A percentile compares a stretch with the other conserved stretches of the same genome.
phyloP scores from a whole-genome alignment of 1,139 yeast genomes.

The Pneumocystis sp. region DNA sequence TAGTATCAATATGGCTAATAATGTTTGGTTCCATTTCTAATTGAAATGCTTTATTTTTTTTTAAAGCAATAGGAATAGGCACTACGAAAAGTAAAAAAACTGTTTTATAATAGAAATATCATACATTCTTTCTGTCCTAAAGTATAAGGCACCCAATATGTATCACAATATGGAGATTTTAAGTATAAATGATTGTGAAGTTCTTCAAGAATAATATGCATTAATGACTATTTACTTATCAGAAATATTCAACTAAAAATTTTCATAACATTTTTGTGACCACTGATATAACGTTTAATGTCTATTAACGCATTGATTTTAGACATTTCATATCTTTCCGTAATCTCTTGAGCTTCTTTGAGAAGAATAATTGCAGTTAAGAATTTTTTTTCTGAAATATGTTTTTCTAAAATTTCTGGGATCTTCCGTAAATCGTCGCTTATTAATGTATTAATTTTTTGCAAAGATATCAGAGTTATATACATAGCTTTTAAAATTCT shows the following conservation, averaged over 20 bases:
- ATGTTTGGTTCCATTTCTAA: background rate
- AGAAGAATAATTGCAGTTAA: slow-evolving; percentile 53
- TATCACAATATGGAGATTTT: slow-evolving; percentile 31
- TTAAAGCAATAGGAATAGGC: background rate
- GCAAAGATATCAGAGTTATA: background rate
- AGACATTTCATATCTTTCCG: slow-evolving; percentile 49
- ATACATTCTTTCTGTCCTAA: slow-evolving; percentile 26
- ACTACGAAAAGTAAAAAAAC: background rate
- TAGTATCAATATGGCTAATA: background rate
- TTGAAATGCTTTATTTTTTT: background rate
- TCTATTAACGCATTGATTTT: slow-evolving; percentile 24
- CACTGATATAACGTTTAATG: slow-evolving; percentile 9
- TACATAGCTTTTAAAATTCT: slow-evolving; percentile 38
- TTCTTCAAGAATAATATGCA: slow-evolving; percentile 64
- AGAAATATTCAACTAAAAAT: background rate
- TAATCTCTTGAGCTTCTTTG: slow-evolving; percentile 39
- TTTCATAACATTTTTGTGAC: slow-evolving; percentile 6
- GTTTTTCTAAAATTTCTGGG: slow-evolving; percentile 51
- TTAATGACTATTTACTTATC: slow-evolving; percentile 28
- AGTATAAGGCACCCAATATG: slow-evolving; percentile 23
- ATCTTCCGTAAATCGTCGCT: slow-evolving; percentile 46
- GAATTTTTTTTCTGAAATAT: slow-evolving; percentile 52
- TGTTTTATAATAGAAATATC: slow-evolving; percentile 27
- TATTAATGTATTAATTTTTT: slow-evolving; percentile 20
- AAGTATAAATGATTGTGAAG: slow-evolving; percentile 58